These are phyloP conservation scores for Trametes polyzona DNA, from an alignment of 1,284 basidiomycete species.

Conservation along the genomic window DNA sequence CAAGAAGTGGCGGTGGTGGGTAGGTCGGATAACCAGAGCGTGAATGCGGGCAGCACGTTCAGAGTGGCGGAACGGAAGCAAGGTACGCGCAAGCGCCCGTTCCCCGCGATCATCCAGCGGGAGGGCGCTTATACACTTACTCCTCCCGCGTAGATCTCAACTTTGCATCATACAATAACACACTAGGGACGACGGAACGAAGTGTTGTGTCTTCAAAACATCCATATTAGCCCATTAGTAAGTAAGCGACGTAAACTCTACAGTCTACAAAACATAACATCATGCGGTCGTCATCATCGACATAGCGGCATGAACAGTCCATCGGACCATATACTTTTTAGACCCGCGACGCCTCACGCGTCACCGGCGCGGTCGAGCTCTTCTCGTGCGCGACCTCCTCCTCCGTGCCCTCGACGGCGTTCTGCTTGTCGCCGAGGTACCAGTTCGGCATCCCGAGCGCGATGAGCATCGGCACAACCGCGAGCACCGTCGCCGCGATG, in stretches of 20 bases:
- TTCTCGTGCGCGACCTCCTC: background rate
- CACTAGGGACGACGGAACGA: too few relatives aligned
- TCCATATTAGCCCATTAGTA: background rate
- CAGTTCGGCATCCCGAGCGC: conserved; percentile 35
- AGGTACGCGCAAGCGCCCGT: too few relatives aligned
- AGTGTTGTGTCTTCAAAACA: too few relatives aligned
- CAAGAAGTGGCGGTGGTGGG: too few relatives aligned
- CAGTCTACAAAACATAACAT: background rate
- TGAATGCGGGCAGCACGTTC: too few relatives aligned
- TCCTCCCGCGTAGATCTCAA: too few relatives aligned
- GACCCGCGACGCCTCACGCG: background rate
- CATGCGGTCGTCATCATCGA: too few relatives aligned
- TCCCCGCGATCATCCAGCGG: too few relatives aligned
- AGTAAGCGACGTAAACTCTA: background rate
- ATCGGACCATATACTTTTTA: background rate
- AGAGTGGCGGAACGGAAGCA: too few relatives aligned
- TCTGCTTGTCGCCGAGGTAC: conserved; percentile 35
- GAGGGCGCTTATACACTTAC: too few relatives aligned
- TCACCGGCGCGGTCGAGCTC: background rate
- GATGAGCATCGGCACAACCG: conserved; percentile 32
- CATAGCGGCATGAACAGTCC: background rate
- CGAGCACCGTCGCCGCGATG: conserved; percentile 41
- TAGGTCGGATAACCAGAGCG: too few relatives aligned
- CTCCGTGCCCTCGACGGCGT: conserved; percentile 27
- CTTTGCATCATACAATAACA: too few relatives aligned